Base-by-base conservation (phyloP, 202 grass and related monocot species). In the Alloteropsis angusta region DNA sequence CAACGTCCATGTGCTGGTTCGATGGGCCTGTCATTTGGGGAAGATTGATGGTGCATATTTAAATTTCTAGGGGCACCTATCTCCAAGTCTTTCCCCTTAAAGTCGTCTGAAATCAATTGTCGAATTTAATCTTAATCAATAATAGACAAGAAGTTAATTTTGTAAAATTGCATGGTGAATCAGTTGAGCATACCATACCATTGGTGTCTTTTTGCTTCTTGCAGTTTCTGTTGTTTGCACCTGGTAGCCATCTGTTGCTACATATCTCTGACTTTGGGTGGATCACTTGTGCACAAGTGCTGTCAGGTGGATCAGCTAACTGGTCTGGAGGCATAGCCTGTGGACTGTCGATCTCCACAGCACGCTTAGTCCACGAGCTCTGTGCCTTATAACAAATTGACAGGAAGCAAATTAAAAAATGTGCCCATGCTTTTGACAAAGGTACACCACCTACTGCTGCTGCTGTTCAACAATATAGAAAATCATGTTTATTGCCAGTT, bases 221-320 rank as follows among this genome's bases (percentile, higher is more conserved):
- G 43, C 65, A 36, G 3, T 64, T 78, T 61, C 76, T 82, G 68
- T 75, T 84, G 46, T 78, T 83, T 66, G 68, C 69, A 78, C 75
- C 49, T 68, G 85, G 85, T 11, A 94, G 46, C 87, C 84, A 90
- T 52, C 65, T 91, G 49, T 87, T 90, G 50, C 87, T 87, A 73
- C 89, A 88, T 71, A 81, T 94, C 53, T 95, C 87, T 53, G 85
- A 72, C 68, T 78, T 93, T 15, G 87, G 78, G 64, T 91, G 92
- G 83, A 98, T 93, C 43, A 95, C 92, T 84, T 88, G 91, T 0
- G 91, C 89, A 64, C 95, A 97, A 53, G 89, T 97, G 84, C 89
- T 97, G 81, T 97, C 85, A 65, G 81, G 83, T 85, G 85, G 86
- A 85, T 95, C 95, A 37, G 66, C 68, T 75, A 83, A 77, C 78